Evolutionary conservation across 2,329 filamentous ascomycete species (phyloP).

Genomic region (Blastomyces parvus): DNA sequence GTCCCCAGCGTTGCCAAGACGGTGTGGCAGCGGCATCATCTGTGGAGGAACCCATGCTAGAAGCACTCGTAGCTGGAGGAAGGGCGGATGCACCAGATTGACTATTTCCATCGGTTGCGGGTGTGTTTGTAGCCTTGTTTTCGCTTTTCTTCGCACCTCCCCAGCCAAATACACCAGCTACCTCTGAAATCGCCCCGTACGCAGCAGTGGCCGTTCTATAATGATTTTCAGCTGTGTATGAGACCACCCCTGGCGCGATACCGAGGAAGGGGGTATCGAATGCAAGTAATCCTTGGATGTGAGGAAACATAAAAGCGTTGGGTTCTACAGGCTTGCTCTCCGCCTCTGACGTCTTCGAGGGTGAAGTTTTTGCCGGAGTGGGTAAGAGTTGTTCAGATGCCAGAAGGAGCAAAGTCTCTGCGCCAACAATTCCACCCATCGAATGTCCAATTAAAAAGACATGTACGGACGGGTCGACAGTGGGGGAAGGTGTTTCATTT

Average conservation of each 20-base stretch:
- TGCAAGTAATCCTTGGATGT: slow-evolving; percentile 78
- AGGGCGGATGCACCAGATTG: slow-evolving; percentile 21
- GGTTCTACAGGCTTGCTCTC: slow-evolving; percentile 22
- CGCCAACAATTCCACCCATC: slow-evolving; percentile 90
- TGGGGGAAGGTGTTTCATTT: slow-evolving; percentile 69
- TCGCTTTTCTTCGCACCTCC: slow-evolving; percentile 27
- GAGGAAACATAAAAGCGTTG: slow-evolving; percentile 72
- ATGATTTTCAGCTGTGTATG: slow-evolving; percentile 64
- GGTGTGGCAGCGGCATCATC: slow-evolving; percentile 39
- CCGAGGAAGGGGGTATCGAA: slow-evolving; percentile 82
- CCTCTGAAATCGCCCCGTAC: slow-evolving; percentile 57
- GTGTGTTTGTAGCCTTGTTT: slow-evolving; percentile 21
- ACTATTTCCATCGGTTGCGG: slow-evolving; percentile 21
- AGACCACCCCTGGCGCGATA: slow-evolving; percentile 42
- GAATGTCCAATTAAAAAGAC: slow-evolving; percentile 78
- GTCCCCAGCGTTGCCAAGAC: slow-evolving; percentile 71
- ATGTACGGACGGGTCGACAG: slow-evolving; percentile 73
- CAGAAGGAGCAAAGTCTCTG: slow-evolving; percentile 72
- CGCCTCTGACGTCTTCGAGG: slow-evolving; percentile 10
- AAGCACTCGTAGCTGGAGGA: slow-evolving; percentile 22
- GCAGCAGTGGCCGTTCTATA: slow-evolving; percentile 65
- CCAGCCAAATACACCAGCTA: slow-evolving; percentile 56
- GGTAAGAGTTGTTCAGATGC: slow-evolving; percentile 52
- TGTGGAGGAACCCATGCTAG: slow-evolving; percentile 27
- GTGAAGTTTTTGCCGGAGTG: slow-evolving; percentile 23